Conservation (phyloP, 1,139 yeast genomes). For the Lodderomyces beijingensis region DNA sequence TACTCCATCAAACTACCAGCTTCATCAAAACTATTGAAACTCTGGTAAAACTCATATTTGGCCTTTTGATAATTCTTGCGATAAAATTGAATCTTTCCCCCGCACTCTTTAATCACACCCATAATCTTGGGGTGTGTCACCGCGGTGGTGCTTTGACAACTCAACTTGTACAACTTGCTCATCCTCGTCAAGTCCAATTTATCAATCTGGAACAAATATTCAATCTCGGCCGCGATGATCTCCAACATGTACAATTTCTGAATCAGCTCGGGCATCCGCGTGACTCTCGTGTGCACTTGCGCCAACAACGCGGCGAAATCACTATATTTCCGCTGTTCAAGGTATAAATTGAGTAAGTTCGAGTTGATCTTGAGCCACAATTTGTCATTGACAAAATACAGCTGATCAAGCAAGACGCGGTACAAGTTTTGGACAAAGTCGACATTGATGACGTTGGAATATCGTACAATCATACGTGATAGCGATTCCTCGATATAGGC, state of each 20-base stretch:
- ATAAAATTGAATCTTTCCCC: constrained; percentile 65
- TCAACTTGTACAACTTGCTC: constrained; percentile 44
- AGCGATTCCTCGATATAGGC: constrained; percentile 62
- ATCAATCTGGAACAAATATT: constrained; percentile 33
- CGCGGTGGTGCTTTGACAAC: constrained; percentile 51
- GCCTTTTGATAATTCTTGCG: constrained; percentile 60
- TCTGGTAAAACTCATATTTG: constrained; percentile 61
- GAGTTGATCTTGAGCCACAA: constrained; percentile 54
- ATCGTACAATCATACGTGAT: constrained; percentile 49
- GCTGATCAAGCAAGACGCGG: constrained; percentile 22
- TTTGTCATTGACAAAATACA: constrained; percentile 39
- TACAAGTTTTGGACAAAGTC: constrained; percentile 25
- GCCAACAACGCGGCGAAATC: constrained; percentile 36
- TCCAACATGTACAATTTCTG: constrained; percentile 52
- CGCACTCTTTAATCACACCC: constrained; percentile 72
- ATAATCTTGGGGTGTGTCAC: constrained; percentile 72
- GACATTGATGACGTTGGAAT: constrained; percentile 28
- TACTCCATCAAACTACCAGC: constrained; percentile 52
- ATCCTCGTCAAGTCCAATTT: constrained; percentile 34
- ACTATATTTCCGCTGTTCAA: constrained; percentile 30
- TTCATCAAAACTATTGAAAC: constrained; percentile 75
- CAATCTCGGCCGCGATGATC: constrained; percentile 62
- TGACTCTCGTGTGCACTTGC: constrained; percentile 37
- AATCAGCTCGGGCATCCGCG: constrained; percentile 37
- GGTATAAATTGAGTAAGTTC: constrained; percentile 44